Conservation (phyloP, 2,329 filamentous ascomycete species). For the Lasiodiplodia gonubiensis region DNA sequence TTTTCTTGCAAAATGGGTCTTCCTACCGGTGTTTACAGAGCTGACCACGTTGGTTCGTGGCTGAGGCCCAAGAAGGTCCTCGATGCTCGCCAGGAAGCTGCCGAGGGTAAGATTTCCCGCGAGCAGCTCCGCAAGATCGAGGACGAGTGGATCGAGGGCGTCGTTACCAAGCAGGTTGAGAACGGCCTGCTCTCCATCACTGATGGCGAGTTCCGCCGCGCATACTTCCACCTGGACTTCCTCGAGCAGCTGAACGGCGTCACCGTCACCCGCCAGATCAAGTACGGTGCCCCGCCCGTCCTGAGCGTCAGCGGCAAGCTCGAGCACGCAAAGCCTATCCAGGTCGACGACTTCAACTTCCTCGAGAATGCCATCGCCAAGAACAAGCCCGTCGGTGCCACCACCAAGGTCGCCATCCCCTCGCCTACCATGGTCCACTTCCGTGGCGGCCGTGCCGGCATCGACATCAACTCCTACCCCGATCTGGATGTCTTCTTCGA, state of each 20-base stretch:
- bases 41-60: slow-evolving; percentile 64
- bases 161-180: slow-evolving; percentile 57
- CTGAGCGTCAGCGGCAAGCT: slow-evolving; percentile 61
- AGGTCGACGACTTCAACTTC: slow-evolving; percentile 63
- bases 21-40: slow-evolving; percentile 49
- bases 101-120: slow-evolving; percentile 49
- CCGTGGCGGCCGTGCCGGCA: slow-evolving; percentile 60
- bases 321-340: slow-evolving; percentile 59
- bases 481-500: slow-evolving; percentile 62
- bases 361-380: slow-evolving; percentile 56
- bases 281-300: slow-evolving; percentile 58
- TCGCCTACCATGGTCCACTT: slow-evolving; percentile 67
- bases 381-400: slow-evolving; percentile 44
- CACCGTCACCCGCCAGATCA: slow-evolving; percentile 56
- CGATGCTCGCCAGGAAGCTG: slow-evolving; percentile 56
- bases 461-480: slow-evolving; percentile 60
- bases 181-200: slow-evolving; percentile 59
- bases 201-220: slow-evolving; percentile 63
- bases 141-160: slow-evolving; percentile 56
- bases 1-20: slow-evolving; percentile 41
- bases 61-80: slow-evolving; percentile 59
- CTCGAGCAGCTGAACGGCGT: slow-evolving; percentile 61
- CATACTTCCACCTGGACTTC: slow-evolving; percentile 66
- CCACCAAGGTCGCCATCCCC: slow-evolving; percentile 63
- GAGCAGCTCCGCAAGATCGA: slow-evolving; percentile 58